Evolutionary conservation across 257 asterid species (phyloP).

Genomic region (Capsicum rhomboideum): DNA sequence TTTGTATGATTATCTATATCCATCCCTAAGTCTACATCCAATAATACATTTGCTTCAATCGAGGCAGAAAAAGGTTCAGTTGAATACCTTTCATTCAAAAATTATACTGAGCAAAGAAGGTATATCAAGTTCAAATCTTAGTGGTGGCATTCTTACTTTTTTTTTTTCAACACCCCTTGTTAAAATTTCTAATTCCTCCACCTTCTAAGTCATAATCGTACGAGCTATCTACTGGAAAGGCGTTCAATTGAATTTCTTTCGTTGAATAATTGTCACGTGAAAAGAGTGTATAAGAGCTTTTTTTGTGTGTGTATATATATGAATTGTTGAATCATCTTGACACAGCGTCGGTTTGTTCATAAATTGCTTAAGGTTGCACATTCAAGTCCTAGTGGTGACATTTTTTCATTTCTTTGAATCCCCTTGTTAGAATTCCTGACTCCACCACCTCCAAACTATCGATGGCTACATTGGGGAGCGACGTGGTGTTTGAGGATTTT

Average conservation of each 20-base stretch:
- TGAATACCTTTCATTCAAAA: neutral
- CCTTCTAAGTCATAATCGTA: neutral
- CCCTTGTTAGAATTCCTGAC: too few species aligned
- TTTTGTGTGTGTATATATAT: too few species aligned
- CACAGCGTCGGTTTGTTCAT: too few species aligned
- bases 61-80: neutral
- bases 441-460: neutral
- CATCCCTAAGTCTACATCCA: neutral
- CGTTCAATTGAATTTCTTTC: neutral
- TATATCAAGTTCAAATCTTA: neutral
- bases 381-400: too few species aligned
- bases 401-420: too few species aligned
- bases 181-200: neutral
- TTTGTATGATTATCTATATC: neutral
- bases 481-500: conserved; percentile 45
- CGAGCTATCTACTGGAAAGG: neutral
- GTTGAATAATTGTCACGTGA: neutral
- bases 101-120: neutral
- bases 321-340: too few species aligned
- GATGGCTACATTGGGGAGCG: neutral
- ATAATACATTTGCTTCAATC: neutral
- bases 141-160: neutral
- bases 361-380: too few species aligned
- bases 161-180: neutral
- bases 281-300: too few species aligned